Conservation (phyloP, 345 rosid species). For the Citrus glauca region DNA sequence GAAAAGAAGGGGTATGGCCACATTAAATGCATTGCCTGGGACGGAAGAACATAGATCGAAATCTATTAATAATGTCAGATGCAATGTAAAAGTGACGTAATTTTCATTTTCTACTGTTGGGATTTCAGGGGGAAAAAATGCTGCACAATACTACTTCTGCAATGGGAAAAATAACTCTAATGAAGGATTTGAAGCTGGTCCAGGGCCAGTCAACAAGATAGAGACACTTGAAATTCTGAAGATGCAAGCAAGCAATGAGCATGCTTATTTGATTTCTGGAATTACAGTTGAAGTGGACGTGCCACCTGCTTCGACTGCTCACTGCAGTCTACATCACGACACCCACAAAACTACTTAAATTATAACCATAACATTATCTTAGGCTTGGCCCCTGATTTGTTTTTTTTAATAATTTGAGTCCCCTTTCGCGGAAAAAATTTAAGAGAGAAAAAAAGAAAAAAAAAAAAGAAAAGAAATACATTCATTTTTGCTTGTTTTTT, state of each 20-base stretch:
- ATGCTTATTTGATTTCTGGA: background rate
- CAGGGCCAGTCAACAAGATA: background rate
- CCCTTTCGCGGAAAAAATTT: no score
- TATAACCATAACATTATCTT: background rate
- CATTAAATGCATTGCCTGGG: background rate
- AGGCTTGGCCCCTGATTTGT: background rate
- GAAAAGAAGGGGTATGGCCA: background rate
- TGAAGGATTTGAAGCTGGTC: background rate
- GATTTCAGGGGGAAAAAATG: background rate
- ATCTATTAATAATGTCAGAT: background rate
- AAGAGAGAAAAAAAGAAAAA: no score
- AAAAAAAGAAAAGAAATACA: no score
- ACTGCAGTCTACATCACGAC: background rate
- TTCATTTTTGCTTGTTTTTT: background rate
- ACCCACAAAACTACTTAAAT: background rate
- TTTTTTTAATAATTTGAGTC: no score
- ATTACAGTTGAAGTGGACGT: background rate
- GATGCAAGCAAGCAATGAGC: background rate
- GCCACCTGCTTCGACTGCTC: conserved; percentile 8
- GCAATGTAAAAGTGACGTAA: background rate
- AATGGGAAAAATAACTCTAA: background rate
- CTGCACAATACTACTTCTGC: background rate
- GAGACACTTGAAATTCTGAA: background rate
- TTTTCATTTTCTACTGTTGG: background rate
- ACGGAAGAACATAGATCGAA: background rate